A percentile compares a stretch with the other conserved stretches of the same genome.
These are phyloP conservation scores for Starmerella lactis-condensi DNA, from an alignment of 805 yeast genomes.

Conservation along the genomic window DNA sequence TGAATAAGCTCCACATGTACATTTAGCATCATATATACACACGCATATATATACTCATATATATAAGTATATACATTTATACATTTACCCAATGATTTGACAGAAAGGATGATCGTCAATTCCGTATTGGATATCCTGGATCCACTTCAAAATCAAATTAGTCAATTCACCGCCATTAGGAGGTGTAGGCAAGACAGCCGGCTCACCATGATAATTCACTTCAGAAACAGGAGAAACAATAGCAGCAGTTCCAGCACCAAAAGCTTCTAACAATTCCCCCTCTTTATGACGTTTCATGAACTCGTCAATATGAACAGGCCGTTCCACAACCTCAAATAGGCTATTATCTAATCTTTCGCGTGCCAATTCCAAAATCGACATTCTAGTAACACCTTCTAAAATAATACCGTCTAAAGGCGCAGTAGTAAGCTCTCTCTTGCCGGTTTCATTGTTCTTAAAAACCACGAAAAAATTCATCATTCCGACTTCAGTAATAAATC, in stretches of 20 bases:
- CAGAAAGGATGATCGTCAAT: slow-evolving; percentile 37
- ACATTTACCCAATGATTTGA: slow-evolving; percentile 6
- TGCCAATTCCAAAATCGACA: slow-evolving; percentile 60
- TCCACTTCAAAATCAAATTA: slow-evolving; percentile 61
- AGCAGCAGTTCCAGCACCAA: slow-evolving; percentile 97
- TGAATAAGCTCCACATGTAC: no score
- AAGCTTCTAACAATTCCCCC: slow-evolving; percentile 82
- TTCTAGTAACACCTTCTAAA: slow-evolving; percentile 92
- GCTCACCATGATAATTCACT: slow-evolving; percentile 61
- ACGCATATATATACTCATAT: no score
- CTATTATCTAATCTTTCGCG: slow-evolving; percentile 52
- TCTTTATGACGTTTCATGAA: slow-evolving; percentile 57
- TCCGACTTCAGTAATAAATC: slow-evolving; percentile 84
- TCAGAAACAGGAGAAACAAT: slow-evolving; percentile 83
- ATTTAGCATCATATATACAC: no score
- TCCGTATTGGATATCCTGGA: slow-evolving; percentile 81
- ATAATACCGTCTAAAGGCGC: slow-evolving; percentile 97
- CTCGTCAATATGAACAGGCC: slow-evolving; percentile 66
- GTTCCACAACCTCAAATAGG: slow-evolving; percentile 72
- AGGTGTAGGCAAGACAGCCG: slow-evolving; percentile 33
- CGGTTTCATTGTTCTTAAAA: slow-evolving; percentile 44
- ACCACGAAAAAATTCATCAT: slow-evolving; percentile 91
- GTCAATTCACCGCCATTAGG: slow-evolving; percentile 48
- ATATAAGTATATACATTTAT: background rate
- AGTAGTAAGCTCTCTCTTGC: slow-evolving; percentile 80